These are phyloP conservation scores for Cladorrhinum sp. DNA, from an alignment of 2,329 filamentous ascomycete species.

Conservation along the genomic window DNA sequence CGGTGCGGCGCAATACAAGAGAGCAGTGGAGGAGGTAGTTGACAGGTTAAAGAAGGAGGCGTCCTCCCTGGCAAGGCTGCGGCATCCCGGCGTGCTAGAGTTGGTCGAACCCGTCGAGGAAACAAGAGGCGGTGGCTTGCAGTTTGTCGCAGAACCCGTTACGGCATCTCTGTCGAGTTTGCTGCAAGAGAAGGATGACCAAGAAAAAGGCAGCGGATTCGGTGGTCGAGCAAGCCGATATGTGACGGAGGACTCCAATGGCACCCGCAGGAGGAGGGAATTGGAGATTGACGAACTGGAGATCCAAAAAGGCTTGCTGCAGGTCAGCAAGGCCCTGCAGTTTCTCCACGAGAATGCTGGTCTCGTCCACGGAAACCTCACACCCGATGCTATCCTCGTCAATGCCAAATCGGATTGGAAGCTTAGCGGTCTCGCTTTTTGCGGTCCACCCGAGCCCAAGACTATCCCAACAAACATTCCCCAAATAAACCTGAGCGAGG, in stretches of 20 bases:
- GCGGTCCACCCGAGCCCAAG: slow-evolving; percentile 73
- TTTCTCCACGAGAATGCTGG: slow-evolving; percentile 95
- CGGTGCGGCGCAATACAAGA: slow-evolving; percentile 68
- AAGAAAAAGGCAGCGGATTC: slow-evolving; percentile 67
- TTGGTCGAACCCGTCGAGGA: slow-evolving; percentile 94
- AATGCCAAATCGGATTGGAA: slow-evolving; percentile 99
- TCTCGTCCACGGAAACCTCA: slow-evolving; percentile 90
- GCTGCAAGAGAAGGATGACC: slow-evolving; percentile 83
- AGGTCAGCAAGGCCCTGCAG: slow-evolving; percentile 90
- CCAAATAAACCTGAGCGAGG: slow-evolving; percentile 78
- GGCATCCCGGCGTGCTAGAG: slow-evolving; percentile 90
- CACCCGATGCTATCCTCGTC: slow-evolving; percentile 87
- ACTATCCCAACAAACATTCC: slow-evolving; percentile 71
- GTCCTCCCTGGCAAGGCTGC: slow-evolving; percentile 77
- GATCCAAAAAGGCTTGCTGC: slow-evolving; percentile 92
- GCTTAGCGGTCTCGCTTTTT: slow-evolving; percentile 89
- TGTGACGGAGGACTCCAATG: slow-evolving; percentile 75
- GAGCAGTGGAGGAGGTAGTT: slow-evolving; percentile 81
- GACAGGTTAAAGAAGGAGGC: slow-evolving; percentile 91
- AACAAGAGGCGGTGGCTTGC: slow-evolving; percentile 82
- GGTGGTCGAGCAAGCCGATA: slow-evolving; percentile 73
- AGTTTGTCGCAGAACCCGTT: slow-evolving; percentile 92
- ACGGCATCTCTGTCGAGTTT: slow-evolving; percentile 82
- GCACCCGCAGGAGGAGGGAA: slow-evolving; percentile 69
- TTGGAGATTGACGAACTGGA: slow-evolving; percentile 95